phyloP scores from a whole-genome alignment of 306 rosid genomes.

The Crotalaria pallida region DNA sequence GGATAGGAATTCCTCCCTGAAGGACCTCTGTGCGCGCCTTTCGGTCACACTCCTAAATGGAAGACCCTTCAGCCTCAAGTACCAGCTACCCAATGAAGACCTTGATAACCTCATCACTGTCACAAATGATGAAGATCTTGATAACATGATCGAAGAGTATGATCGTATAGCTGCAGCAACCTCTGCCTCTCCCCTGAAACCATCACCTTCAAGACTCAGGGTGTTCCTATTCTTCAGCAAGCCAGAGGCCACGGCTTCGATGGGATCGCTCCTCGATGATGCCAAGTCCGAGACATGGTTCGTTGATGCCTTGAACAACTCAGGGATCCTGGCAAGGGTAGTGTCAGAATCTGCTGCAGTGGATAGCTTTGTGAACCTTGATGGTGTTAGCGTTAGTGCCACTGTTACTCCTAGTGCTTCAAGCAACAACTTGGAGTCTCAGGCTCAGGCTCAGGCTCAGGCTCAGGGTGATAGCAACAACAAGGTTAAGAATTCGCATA shows the following conservation, averaged over 20 bases:
- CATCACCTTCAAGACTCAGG: conserved; percentile 67
- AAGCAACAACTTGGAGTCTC: conserved; percentile 57
- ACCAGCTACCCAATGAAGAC: conserved; percentile 82
- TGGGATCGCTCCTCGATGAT: conserved; percentile 77
- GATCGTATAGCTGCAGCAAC: conserved; percentile 41
- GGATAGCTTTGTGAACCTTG: conserved; percentile 50
- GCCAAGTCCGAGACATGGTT: conserved; percentile 91
- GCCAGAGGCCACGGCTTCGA: conserved; percentile 73
- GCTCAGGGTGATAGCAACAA: conserved; percentile 30
- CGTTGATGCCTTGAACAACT: conserved; percentile 80
- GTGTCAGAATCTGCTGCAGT: conserved; percentile 62
- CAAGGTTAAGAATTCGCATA: conserved; percentile 40
- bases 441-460: conserved; percentile 32
- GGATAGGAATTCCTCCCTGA: conserved; percentile 56
- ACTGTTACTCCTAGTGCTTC: conserved; percentile 45
- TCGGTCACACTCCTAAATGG: conserved; percentile 66
- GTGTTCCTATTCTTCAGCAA: conserved; percentile 64
- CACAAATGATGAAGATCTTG: conserved; percentile 80
- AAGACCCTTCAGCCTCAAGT: conserved; percentile 74
- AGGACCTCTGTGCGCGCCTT: conserved; percentile 61
- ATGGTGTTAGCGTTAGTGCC: conserved; percentile 17
- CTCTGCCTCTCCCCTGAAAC: conserved; percentile 33
- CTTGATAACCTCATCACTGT: conserved; percentile 75
- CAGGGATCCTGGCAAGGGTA: conserved; percentile 44
- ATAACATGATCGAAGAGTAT: conserved; percentile 89